Conservation (phyloP, 345 rosid species). For the Citrus glauca region DNA sequence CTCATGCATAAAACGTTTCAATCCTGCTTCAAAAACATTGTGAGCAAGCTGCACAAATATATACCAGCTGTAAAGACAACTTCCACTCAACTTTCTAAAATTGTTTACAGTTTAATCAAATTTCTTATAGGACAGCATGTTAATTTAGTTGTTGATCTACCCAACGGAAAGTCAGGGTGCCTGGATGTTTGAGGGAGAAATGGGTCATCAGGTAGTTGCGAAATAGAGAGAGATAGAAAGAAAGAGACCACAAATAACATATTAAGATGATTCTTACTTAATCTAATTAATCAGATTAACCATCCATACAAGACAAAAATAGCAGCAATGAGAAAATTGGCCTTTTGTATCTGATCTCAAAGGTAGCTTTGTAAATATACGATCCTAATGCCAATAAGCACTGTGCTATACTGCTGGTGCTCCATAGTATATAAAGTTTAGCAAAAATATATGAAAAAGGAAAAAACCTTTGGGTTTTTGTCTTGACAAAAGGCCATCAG, state of each 20-base stretch:
- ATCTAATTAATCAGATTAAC: not conserved
- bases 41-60: constrained; percentile 71
- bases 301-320: not conserved
- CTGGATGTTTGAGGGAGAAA: no score
- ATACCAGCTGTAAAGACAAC: constrained; percentile 1
- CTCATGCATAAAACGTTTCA: constrained; percentile 88
- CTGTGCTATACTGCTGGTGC: not conserved
- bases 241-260: not conserved
- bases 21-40: constrained; percentile 87
- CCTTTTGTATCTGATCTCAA: not conserved
- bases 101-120: not conserved
- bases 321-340: not conserved
- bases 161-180: not conserved
- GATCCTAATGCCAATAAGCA: not conserved
- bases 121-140: not conserved
- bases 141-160: not conserved
- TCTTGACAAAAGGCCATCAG: constrained; percentile 85
- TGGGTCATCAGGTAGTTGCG: not conserved
- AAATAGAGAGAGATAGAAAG: not conserved
- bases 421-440: not conserved
- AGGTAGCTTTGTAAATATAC: not conserved
- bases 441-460: not conserved
- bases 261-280: not conserved
- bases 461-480: constrained; percentile 82
- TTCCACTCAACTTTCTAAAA: not conserved